These are phyloP conservation scores for Fusarium decemcellulare DNA, from an alignment of 2,329 filamentous ascomycete genomes.

Conservation along the genomic window DNA sequence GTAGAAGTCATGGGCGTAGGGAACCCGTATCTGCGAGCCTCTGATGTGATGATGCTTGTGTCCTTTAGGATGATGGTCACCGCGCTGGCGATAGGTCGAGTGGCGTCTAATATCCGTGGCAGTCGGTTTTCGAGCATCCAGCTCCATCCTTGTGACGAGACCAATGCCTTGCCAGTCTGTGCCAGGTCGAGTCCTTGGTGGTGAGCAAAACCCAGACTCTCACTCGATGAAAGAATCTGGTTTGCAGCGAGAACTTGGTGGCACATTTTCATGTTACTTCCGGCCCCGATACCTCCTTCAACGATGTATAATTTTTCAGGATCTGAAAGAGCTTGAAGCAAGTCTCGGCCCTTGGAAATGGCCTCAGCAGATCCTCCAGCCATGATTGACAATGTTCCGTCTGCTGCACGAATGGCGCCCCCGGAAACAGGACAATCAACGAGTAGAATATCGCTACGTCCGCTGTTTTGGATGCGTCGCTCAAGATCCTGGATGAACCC, in stretches of 20 bases:
- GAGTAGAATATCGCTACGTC: constrained; percentile 20
- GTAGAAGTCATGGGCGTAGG: constrained; percentile 72
- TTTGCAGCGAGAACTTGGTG: constrained; percentile 76
- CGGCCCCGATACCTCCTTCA: constrained; percentile 71
- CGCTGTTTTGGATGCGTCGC: constrained; percentile 12
- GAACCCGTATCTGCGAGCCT: constrained; percentile 70
- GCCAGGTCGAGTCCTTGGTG: constrained; percentile 67
- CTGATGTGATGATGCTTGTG: constrained; percentile 76
- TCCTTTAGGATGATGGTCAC: constrained; percentile 74
- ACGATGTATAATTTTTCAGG: constrained; percentile 74
- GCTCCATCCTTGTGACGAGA: constrained; percentile 65
- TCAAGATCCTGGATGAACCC: constrained; percentile 22
- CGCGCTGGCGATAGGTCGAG: constrained; percentile 70
- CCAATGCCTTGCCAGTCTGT: constrained; percentile 58
- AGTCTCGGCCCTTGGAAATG: constrained; percentile 67
- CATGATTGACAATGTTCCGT: constrained; percentile 81
- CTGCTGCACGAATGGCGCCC: constrained; percentile 60
- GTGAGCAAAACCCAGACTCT: constrained; percentile 72
- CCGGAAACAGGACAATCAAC: constrained; percentile 57
- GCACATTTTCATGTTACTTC: constrained; percentile 78
- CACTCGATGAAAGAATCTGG: constrained; percentile 72
- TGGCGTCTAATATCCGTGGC: constrained; percentile 66
- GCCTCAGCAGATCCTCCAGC: constrained; percentile 72
- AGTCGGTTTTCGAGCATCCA: constrained; percentile 75
- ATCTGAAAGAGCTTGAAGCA: constrained; percentile 76